phyloP scores from a whole-genome alignment of 345 rosid genomes.

The Punica granatum region DNA sequence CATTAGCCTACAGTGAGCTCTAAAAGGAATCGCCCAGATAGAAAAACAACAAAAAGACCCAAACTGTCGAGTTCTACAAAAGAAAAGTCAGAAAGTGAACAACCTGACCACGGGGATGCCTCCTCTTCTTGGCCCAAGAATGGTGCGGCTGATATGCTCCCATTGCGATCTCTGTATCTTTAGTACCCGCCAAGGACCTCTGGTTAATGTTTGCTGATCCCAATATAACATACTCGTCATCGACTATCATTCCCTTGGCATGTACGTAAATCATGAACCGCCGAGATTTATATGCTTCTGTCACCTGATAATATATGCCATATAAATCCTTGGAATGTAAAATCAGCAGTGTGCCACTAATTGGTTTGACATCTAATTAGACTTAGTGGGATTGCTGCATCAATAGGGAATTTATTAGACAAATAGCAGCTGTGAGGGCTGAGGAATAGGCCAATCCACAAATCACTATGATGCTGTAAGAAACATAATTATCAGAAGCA shows the following conservation, averaged over 20 bases:
- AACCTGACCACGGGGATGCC: constrained; percentile 84
- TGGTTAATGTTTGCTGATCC: constrained; percentile 98
- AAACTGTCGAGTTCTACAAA: not conserved
- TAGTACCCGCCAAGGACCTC: constrained; percentile 95
- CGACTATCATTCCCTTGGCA: constrained; percentile 92
- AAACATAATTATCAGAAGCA: not conserved
- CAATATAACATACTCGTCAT: constrained; percentile 73
- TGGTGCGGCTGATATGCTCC: constrained; percentile 93
- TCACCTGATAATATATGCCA: constrained; percentile 21
- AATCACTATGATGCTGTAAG: not conserved
- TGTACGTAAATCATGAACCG: constrained; percentile 93
- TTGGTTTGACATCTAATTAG: not conserved
- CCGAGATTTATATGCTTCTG: constrained; percentile 32
- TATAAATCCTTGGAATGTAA: not conserved
- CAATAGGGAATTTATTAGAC: not conserved
- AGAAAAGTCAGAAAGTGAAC: constrained; percentile 10
- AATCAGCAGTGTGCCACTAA: not conserved
- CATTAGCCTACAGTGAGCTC: not conserved
- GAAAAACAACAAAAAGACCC: not conserved
- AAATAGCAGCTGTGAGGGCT: no score
- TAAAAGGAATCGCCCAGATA: not conserved
- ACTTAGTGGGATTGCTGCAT: not conserved
- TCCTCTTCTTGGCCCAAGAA: constrained; percentile 46
- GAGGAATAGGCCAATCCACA: no score
- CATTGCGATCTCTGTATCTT: constrained; percentile 93